Evolutionary conservation across 2,329 filamentous ascomycete genomes (phyloP), one percentile per base, ranked within the genome.

Genomic region (Colletotrichum destructivum): DNA sequence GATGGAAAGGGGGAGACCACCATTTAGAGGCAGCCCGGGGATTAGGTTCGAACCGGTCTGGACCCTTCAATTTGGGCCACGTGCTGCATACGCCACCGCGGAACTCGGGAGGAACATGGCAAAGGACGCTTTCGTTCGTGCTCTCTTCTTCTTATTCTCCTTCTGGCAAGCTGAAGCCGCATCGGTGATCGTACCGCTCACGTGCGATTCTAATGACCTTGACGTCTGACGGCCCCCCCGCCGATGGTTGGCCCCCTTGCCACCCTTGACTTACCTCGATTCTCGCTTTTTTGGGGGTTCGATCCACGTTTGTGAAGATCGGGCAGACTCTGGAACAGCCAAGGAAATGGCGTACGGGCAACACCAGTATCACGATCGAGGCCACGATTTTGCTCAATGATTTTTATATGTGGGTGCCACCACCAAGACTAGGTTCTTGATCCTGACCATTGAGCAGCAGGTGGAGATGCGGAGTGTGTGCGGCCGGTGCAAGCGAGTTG

Each of bases 51-150:
- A 15, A 26, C 31, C 35, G 67, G 67, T 66, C 67, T 62, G 42
- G 62, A 70, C 62, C 49, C 26, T 42, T 64, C 67, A 16, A 66
- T 55, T 55, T 42, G n/a, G 23, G 35, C 52, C 64, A n/a, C 40
- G 47, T 13, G 13, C 44, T 42, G 62, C 47, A 55, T n/a, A 47
- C 47, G 55, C 55, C 62, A 55, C 67, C 55, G 40, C 62, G 26
- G 56, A 42, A 56, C n/a, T 35, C 52, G 54, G 47, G 40, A 56
- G 54, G 62, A 15, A 7, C 40, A 42, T 42, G 11, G 40, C 15
- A 15, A 42, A 0, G 11, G 40, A 42, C 40, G 15, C 40, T 3
- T 42, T 42, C 31, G 31, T 42, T 42, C 40, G 40, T 31, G 31
- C 31, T 31, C 31, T 31, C 31, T 7, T 31, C 31, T 31, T 31